Evolutionary conservation across 179 eudicot genomes (phyloP).

Genomic region (Beta macrorhiza): DNA sequence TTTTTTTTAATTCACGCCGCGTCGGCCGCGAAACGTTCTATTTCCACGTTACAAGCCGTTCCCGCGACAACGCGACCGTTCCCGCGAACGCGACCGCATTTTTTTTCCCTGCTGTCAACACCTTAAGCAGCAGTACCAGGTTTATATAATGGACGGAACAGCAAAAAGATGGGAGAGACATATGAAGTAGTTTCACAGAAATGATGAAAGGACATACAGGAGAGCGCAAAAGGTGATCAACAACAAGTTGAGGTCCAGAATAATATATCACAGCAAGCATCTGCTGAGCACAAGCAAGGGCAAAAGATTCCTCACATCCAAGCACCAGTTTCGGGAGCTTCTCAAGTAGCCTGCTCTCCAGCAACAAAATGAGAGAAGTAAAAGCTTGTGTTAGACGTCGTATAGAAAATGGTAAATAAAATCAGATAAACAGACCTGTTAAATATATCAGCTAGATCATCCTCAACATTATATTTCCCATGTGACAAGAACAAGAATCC

Average conservation of each 20-base stretch:
- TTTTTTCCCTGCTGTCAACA: background rate
- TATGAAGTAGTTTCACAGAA: constrained; percentile 6
- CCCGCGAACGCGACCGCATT: too few species aligned
- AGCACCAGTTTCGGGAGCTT: constrained; percentile 80
- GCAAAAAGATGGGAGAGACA: background rate
- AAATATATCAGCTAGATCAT: constrained; percentile 65
- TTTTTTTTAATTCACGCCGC: too few species aligned
- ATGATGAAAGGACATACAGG: constrained; percentile 57
- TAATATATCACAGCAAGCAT: constrained; percentile 75
- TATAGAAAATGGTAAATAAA: background rate
- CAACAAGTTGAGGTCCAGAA: constrained; percentile 83
- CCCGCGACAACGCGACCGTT: too few species aligned
- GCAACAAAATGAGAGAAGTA: background rate
- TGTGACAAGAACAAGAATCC: constrained; percentile 46
- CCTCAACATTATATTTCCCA: constrained; percentile 42
- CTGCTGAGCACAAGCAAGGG: constrained; percentile 70
- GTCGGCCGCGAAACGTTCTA: too few species aligned
- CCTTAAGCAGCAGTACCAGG: background rate
- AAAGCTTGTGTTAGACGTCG: constrained; percentile 1
- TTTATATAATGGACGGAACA: background rate
- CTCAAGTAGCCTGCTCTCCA: constrained; percentile 65
- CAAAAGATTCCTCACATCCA: constrained; percentile 75
- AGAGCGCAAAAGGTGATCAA: constrained; percentile 63
- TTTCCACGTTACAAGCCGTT: too few species aligned
- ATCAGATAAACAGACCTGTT: constrained; percentile 50